Base-by-base conservation (phyloP, 2,329 filamentous ascomycete genomes). In the Colletotrichum paranaense region DNA sequence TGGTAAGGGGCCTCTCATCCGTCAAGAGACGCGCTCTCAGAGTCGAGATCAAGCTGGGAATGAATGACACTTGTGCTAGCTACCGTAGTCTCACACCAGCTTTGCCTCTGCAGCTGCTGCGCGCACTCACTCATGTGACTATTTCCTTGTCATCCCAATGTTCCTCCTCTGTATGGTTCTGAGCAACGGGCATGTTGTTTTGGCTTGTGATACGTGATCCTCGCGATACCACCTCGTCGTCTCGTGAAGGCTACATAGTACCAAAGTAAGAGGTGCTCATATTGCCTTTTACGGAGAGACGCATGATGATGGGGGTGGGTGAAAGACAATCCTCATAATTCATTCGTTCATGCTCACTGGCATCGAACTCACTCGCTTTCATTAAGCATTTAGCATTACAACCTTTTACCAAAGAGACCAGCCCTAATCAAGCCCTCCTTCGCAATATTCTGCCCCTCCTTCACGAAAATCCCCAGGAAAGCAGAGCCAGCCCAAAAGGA, bases 221-320 rank as follows among this genome's bases (percentile, higher is more conserved):
- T 30, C 42, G 42, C 65, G 57, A 35, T 57, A 32, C 38, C 38
- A 35, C 53, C 12, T 49, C 12, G 58, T 64, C 69, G 59, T 59
- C 65, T 28, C 60, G 26, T 60, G 58, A 53, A 59, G 57, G 57
- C 24, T 22, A 46, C 30, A 35, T 35, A 35, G 32, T 35, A 32
- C 65, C 67, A 35, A 12, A 12, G 30, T 26, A 24, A 4, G n/a
- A 2, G 22, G 12, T 24, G 12, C 24, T 4, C 8, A 7, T 4
- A 19, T 38, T 62, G 56, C 68, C 63, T 57, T 22, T 49, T 42
- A 22, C 19, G 68, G 64, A 68, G 35, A 55, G 49, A 59, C 65
- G 52, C 65, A 53, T 52, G 22, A 53, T 49, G 30, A 12, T 19
- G n/a, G 28, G 28, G 6, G 19, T 52, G 19, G 32, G 5, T 52